Evolutionary conservation across 164 flowering plant species (phyloP).

Genomic region (Tinospora cordifolia): DNA sequence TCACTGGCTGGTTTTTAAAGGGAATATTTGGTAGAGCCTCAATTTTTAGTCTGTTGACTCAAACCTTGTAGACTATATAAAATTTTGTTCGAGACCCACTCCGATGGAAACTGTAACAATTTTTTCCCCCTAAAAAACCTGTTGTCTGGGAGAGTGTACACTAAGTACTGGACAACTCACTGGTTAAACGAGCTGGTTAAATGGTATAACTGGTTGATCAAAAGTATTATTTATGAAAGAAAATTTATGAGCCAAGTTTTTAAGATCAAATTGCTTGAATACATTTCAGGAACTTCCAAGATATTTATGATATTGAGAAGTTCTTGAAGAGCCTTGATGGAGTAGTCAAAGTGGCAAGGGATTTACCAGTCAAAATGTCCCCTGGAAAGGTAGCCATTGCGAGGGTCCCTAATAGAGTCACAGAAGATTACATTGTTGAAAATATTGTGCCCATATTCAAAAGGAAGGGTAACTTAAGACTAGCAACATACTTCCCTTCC

Average conservation of each 20-base stretch:
- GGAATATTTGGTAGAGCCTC: background rate
- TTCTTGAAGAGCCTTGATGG: conserved; percentile 65
- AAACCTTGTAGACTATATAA: too few relatives aligned
- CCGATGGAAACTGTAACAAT: background rate
- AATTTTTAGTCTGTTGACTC: too few relatives aligned
- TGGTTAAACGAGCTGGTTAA: background rate
- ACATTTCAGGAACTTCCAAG: conserved; percentile 67
- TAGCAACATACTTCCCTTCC: conserved; percentile 75
- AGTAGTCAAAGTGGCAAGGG: conserved; percentile 54
- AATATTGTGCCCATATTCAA: conserved; percentile 55
- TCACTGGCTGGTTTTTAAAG: too few relatives aligned
- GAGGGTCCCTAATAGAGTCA: conserved; percentile 69
- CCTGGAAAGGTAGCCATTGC: conserved; percentile 50
- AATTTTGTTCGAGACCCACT: too few relatives aligned
- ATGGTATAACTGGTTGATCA: background rate
- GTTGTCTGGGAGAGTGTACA: background rate
- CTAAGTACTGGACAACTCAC: background rate
- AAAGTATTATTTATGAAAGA: background rate
- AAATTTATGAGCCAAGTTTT: background rate
- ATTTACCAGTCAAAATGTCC: conserved; percentile 44
- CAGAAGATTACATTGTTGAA: conserved; percentile 55
- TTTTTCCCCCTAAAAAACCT: background rate
- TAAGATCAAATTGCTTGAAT: background rate
- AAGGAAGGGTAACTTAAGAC: conserved; percentile 51
- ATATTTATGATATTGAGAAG: conserved; percentile 73